Evolutionary conservation across 495 filamentous ascomycete species (phyloP).

Genomic region (Penicillium maclennaniae): DNA sequence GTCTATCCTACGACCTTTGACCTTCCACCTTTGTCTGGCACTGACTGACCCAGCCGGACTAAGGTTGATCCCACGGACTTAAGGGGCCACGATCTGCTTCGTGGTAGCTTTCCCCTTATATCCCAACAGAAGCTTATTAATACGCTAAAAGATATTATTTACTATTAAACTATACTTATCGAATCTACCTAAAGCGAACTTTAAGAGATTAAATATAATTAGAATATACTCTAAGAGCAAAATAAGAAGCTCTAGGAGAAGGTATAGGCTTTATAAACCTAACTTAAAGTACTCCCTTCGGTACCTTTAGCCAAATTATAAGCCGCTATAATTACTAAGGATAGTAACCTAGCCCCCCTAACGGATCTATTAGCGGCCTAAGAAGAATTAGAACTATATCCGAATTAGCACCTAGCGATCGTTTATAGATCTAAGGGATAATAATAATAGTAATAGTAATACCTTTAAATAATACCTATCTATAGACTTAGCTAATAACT

Average conservation of each 20-base stretch:
- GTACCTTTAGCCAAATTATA: neutral
- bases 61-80: too few species aligned
- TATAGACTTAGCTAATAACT: slow-evolving; percentile 12
- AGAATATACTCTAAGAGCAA: slow-evolving; percentile 16
- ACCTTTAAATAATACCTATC: slow-evolving; percentile 20
- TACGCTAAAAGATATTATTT: slow-evolving; percentile 8
- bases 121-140: too few species aligned
- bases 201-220: slow-evolving; percentile 17
- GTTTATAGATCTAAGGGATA: slow-evolving; percentile 19
- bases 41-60: too few species aligned
- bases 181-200: slow-evolving; percentile 1
- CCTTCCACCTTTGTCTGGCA: too few species aligned
- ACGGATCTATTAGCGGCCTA: neutral
- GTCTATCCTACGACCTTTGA: too few species aligned
- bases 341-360: too few species aligned
- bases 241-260: slow-evolving; percentile 17
- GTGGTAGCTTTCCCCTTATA: too few species aligned
- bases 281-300: slow-evolving; percentile 3
- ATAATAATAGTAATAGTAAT: slow-evolving; percentile 8
- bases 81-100: too few species aligned
- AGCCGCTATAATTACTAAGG: too few species aligned
- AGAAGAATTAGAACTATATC: slow-evolving; percentile 12
- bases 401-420: slow-evolving; percentile 19
- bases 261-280: slow-evolving; percentile 9
- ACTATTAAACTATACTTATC: neutral